Conservation (phyloP, 1,139 yeast species). For the Saccharomyces hybrid region DNA sequence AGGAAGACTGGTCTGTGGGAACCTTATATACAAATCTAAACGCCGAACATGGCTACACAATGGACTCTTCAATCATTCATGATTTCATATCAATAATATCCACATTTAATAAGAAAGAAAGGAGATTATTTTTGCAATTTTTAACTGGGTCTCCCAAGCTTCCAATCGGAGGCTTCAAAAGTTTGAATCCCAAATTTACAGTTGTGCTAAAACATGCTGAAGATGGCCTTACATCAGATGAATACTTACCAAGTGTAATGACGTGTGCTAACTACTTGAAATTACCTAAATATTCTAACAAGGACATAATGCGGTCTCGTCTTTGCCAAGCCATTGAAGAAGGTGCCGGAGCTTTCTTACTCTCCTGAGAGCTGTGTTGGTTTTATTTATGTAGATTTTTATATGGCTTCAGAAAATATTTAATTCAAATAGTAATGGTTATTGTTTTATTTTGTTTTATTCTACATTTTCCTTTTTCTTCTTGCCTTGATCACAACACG, state of each 20-base stretch:
- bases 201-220: slow-evolving; percentile 80
- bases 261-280: slow-evolving; percentile 94
- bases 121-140: slow-evolving; percentile 74
- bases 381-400: neutral
- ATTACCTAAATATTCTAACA: slow-evolving; percentile 70
- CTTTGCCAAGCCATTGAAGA: slow-evolving; percentile 69
- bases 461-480: neutral
- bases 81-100: slow-evolving; percentile 55
- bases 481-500: neutral
- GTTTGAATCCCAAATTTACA: slow-evolving; percentile 74
- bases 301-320: slow-evolving; percentile 50
- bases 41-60: slow-evolving; percentile 87
- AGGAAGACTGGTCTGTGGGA: slow-evolving; percentile 79
- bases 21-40: slow-evolving; percentile 54
- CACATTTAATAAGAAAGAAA: slow-evolving; percentile 45
- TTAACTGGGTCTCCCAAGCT: slow-evolving; percentile 89
- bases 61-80: slow-evolving; percentile 59
- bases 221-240: slow-evolving; percentile 60
- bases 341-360: slow-evolving; percentile 82
- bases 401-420: neutral
- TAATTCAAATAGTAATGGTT: too few relatives aligned
- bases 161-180: slow-evolving; percentile 90
- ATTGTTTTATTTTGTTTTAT: too few relatives aligned
- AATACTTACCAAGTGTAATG: slow-evolving; percentile 93
- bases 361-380: slow-evolving; percentile 40